Evolutionary conservation across 202 grass and related monocot genomes (phyloP).

Genomic region (Cymbopogon flexuosus): DNA sequence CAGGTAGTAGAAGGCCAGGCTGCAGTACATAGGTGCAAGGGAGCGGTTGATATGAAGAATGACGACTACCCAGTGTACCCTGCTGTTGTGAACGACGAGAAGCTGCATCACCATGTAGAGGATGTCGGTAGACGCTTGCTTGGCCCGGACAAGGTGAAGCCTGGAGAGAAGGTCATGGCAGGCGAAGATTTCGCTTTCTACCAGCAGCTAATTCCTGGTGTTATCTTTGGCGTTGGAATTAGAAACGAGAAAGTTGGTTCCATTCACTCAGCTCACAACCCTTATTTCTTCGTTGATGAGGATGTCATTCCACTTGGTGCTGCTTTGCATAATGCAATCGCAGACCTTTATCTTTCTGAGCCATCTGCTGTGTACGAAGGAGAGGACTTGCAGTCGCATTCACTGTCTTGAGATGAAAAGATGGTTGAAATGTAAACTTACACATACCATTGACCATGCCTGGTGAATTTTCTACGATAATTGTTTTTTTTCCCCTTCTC

Average conservation of each 20-base stretch:
- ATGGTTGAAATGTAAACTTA: background rate
- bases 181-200: slow-evolving; percentile 94
- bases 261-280: slow-evolving; percentile 50
- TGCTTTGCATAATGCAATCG: slow-evolving; percentile 60
- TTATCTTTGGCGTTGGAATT: slow-evolving; percentile 69
- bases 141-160: slow-evolving; percentile 62
- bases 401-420: background rate
- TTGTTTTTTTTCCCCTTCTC: background rate
- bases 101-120: slow-evolving; percentile 56
- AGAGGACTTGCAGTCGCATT: background rate
- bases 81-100: slow-evolving; percentile 74
- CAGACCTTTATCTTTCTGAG: slow-evolving; percentile 42
- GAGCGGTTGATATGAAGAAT: slow-evolving; percentile 25
- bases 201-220: slow-evolving; percentile 66
- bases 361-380: background rate
- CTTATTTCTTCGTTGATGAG: slow-evolving; percentile 75
- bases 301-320: slow-evolving; percentile 70
- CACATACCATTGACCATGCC: background rate
- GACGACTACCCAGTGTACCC: slow-evolving; percentile 54
- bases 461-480: background rate
- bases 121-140: slow-evolving; percentile 46
- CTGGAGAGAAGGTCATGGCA: slow-evolving; percentile 74
- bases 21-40: slow-evolving; percentile 66
- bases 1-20: slow-evolving; percentile 83
- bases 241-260: slow-evolving; percentile 61